phyloP scores from a whole-genome alignment of 257 asterid species.

The Solanum lycopersicoides region DNA sequence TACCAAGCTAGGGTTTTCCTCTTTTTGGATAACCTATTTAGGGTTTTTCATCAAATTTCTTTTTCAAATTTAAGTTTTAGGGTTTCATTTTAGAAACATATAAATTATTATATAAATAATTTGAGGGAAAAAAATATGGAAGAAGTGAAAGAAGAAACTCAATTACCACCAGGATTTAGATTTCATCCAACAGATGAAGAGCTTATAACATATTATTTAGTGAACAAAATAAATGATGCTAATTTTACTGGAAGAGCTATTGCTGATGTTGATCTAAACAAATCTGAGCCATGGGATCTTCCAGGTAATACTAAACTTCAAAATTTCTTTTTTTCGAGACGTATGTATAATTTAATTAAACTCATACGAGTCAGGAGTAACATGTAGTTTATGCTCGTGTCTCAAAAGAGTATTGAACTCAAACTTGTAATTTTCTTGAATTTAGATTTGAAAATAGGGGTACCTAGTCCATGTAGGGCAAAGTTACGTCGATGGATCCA shows the following conservation, averaged over 20 bases:
- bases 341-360: background rate
- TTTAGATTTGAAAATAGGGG: background rate
- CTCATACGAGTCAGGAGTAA: background rate
- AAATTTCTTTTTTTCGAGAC: background rate
- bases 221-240: constrained; percentile 68
- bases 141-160: constrained; percentile 46
- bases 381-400: background rate
- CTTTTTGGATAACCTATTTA: background rate
- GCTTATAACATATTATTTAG: constrained; percentile 69
- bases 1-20: background rate
- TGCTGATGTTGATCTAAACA: constrained; percentile 90
- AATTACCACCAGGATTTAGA: constrained; percentile 80
- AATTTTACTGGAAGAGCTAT: constrained; percentile 69
- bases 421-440: background rate
- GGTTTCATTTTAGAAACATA: constrained; percentile 1
- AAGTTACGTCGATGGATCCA: background rate
- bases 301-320: constrained; percentile 41
- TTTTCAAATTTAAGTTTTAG: constrained; percentile 1
- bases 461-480: background rate
- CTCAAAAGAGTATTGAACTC: background rate
- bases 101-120: background rate
- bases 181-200: constrained; percentile 91
- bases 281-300: constrained; percentile 98
- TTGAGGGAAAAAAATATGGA: constrained; percentile 26
- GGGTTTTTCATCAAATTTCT: background rate